Conservation (phyloP, 164 flowering plant genomes). For the Vitis cinerea region DNA sequence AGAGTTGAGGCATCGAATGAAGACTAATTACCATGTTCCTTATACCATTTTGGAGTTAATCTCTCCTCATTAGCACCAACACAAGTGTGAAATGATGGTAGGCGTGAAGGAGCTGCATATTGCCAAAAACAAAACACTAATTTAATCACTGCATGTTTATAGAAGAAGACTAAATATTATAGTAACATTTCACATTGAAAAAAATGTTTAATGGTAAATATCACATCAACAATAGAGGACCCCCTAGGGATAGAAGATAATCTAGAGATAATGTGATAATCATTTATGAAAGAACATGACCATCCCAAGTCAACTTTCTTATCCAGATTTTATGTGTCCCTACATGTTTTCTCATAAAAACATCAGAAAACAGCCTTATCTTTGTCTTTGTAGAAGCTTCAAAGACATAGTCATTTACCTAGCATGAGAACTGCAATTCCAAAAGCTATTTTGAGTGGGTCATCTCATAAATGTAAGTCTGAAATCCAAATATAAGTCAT, state of each 20-base stretch:
- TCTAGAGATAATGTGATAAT: no score
- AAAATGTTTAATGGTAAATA: no score
- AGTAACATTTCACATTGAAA: no score
- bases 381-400: not conserved
- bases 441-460: not conserved
- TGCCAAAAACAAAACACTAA: not conserved
- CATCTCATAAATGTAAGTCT: not conserved
- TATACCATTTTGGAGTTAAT: constrained; percentile 90
- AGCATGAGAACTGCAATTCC: no score
- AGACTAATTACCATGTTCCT: constrained; percentile 67
- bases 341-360: not conserved
- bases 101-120: constrained; percentile 79
- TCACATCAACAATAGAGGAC: no score
- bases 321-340: not conserved
- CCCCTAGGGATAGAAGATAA: no score
- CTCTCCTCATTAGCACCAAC: constrained; percentile 88
- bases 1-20: not conserved
- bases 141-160: no score
- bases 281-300: no score
- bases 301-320: not conserved
- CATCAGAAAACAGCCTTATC: not conserved
- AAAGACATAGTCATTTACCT: not conserved
- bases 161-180: no score
- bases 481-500: not conserved
- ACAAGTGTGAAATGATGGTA: constrained; percentile 94